Evolutionary conservation across 2,329 filamentous ascomycete species (phyloP), one percentile per base, ranked within the genome.

Genomic region (Fusarium cyanostomum): DNA sequence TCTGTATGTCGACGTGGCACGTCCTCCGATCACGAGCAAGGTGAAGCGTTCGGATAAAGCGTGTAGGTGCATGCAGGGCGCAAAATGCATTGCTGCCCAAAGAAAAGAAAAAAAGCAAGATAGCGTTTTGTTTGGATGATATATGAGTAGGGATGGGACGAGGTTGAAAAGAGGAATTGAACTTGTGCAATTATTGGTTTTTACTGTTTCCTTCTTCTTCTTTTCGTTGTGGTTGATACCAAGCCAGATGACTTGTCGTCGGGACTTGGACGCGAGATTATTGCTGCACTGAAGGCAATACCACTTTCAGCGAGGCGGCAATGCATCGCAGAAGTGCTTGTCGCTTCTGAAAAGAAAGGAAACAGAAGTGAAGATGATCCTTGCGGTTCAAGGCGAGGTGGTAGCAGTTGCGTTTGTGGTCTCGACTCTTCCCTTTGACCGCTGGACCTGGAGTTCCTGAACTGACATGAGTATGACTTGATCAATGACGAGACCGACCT

Each of bases 71-170:
- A 35, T 54, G 33, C 24, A n/a, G 9, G 30, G 31, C 10, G 31
- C 39, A n/a, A 35, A 21, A 48, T 60, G 53, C 61, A 52, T 68
- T 68, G 57, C 57, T 66, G 57, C 61, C 64, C 64, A 63, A 63
- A 21, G 30, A 8, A 33, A 11, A 21, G 18, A 43, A 49, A 15
- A 37, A 48, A 44, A 18, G 8, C 21, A 31, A 35, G 44, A 27
- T 48, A 26, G 15, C 12, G n/a, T 52, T 30, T n/a, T n/a, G 6
- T 59, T 33, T 26, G 13, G 12, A 31, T 42, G 18, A 49, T 59
- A 56, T 63, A 55, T 66, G 28, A 49, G 31, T 50, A 50, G 46
- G 21, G 27, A 38, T 34, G 33, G 34, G 38, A 59, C 41, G 24
- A 33, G 18, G 16, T 55, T 45, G 26, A 31, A 34, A 26, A 13